Base-by-base conservation (phyloP, 129 eudicot genomes). In the Calendula officinalis region DNA sequence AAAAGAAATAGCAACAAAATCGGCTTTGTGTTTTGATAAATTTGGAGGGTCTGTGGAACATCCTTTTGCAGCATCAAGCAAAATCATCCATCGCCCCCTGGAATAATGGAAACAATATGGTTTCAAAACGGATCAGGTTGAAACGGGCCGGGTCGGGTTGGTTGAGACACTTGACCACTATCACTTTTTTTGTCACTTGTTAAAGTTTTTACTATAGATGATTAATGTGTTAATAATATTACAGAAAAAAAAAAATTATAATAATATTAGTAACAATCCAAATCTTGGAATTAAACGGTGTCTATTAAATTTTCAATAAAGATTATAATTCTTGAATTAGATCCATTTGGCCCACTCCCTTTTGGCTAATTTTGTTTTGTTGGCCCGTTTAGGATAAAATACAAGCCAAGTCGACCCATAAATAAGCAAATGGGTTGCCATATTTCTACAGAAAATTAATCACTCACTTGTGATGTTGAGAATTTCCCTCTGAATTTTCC, bases 41-140 rank as follows among this genome's bases (percentile, higher is more conserved):
- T 88, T 88, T 41, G 91, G 96, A 48, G 95, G 96, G 5, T 72
- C 75, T 10, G 98, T 88, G 54, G 96, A 79, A 83, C 98, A 78
- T 72, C 98, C 96, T 69, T 92, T 92, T 43, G 98, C 96, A 77
- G 98, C 95, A 83, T 88, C 98, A 65, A 92, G 84, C 76, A 92
- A 69, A 76, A 92, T 83, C 84, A 92, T 75, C 91, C 98, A 92
- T 40, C 51, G 13, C 13, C 87, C 96, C 83, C 98, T 82, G 82
- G 55, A n/a, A n/a, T n/a, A n/a, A 68, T 68, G 41, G 47, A 75
- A 67, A 57, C 35, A 62, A 6, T 59, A 17, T 13, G 2, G 30
- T 22, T 22, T 0, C 30, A 22, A 22, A 22, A 22, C 30, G 30
- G 30, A 2, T 22, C 30, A 2, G 30, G 30, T 22, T 22, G 30